Percentiles rank a stretch among this genome's conserved stretches.
These are phyloP conservation scores for Hyaloperonospora arabidopsidis DNA, from an alignment of 352 stramenopile species.

Conservation along the genomic window DNA sequence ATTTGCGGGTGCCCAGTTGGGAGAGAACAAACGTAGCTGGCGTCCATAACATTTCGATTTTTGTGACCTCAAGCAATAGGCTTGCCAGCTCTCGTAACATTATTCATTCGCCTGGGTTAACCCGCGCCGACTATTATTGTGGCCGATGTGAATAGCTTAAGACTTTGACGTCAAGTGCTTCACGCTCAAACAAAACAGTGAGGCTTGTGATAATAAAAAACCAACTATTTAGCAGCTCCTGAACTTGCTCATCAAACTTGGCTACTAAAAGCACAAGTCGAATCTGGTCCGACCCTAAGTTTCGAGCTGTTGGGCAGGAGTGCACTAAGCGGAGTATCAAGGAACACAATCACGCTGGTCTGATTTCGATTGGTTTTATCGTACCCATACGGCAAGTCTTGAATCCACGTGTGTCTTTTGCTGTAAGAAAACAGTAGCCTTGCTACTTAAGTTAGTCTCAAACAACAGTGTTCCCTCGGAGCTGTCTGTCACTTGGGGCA, in stretches of 20 bases:
- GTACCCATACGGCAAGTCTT: neutral
- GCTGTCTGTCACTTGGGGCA: conserved; percentile 3
- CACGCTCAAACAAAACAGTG: conserved; percentile 17
- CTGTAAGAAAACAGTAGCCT: conserved; percentile 40
- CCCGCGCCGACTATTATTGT: conserved; percentile 9
- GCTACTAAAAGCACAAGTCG: conserved; percentile 35
- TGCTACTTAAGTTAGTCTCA: conserved; percentile 30
- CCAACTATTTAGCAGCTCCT: conserved; percentile 14
- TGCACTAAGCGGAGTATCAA: conserved; percentile 5
- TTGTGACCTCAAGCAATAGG: conserved; percentile 15
- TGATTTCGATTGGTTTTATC: conserved; percentile 1
- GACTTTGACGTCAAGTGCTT: conserved; percentile 10
- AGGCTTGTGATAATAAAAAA: conserved; percentile 3
- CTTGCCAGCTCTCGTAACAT: neutral
- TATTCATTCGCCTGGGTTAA: conserved; percentile 12
- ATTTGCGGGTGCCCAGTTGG: conserved; percentile 36
- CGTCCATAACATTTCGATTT: conserved; percentile 16
- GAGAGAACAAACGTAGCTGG: conserved; percentile 31
- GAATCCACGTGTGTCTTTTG: conserved; percentile 8
- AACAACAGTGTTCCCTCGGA: conserved; percentile 9
- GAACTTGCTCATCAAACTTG: conserved; percentile 36
- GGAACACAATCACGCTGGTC: conserved; percentile 1
- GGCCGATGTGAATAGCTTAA: conserved; percentile 15
- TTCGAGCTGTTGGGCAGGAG: conserved; percentile 5
- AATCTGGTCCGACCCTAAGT: conserved; percentile 11